A percentile compares a stretch with the other conserved stretches of the same genome.
phyloP scores from a whole-genome alignment of 495 filamentous ascomycete genomes.

The Lentithecium fluviatile region DNA sequence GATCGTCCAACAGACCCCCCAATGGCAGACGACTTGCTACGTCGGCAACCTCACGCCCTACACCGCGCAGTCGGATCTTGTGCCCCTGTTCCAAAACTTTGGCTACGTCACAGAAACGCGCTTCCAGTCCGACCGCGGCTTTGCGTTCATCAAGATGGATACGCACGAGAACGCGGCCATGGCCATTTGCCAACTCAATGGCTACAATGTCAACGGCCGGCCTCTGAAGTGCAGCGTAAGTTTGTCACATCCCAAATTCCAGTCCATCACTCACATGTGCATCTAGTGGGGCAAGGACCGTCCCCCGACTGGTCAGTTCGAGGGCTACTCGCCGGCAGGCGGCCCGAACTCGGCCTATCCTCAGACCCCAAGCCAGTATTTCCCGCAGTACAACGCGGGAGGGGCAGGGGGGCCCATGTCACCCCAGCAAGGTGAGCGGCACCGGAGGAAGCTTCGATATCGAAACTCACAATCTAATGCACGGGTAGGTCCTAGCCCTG shows the following conservation, averaged over 20 bases:
- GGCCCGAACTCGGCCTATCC: conserved; percentile 63
- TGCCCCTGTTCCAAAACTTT: conserved; percentile 97
- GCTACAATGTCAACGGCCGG: conserved; percentile 95
- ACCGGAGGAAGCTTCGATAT: conserved; percentile 29
- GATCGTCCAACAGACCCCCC: conserved; percentile 94
- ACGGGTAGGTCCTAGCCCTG: conserved; percentile 56
- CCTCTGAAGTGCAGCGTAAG: conserved; percentile 98
- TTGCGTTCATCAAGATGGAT: conserved; percentile 99
- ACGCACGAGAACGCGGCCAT: conserved; percentile 96
- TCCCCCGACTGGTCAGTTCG: conserved; percentile 78
- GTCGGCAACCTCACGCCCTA: conserved; percentile 98
- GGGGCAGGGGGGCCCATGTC: conserved; percentile 66
- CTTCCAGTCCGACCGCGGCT: conserved; percentile 96
- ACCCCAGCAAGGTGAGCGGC: conserved; percentile 55
- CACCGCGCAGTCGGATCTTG: conserved; percentile 91
- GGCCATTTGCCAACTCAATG: conserved; percentile 96
- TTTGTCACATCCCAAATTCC: conserved; percentile 34
- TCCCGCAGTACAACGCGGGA: conserved; percentile 80
- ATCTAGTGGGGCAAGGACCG: conserved; percentile 97
- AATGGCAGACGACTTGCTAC: conserved; percentile 98
- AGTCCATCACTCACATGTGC: conserved; percentile 1
- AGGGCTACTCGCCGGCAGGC: conserved; percentile 73
- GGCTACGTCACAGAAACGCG: conserved; percentile 96
- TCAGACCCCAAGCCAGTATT: conserved; percentile 77
- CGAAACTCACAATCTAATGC: conserved; percentile 25